A percentile compares a stretch with the other conserved stretches of the same genome.
These are phyloP conservation scores for Lachancea waltii DNA, from an alignment of 805 yeast genomes.

Conservation along the genomic window DNA sequence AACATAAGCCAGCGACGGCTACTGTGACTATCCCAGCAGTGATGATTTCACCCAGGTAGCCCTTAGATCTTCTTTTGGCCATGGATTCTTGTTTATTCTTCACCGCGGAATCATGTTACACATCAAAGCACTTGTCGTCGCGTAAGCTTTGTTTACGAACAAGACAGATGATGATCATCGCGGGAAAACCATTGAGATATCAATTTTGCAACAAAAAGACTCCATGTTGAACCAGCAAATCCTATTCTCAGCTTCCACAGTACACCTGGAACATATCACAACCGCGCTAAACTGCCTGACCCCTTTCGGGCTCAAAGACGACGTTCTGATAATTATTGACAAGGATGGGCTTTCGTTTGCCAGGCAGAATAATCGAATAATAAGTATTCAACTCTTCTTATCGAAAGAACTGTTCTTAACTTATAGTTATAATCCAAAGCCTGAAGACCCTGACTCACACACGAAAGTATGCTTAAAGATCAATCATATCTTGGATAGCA, in stretches of 20 bases:
- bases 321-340: constrained; percentile 38
- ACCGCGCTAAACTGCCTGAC: constrained; percentile 40
- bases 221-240: constrained; percentile 5
- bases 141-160: not conserved
- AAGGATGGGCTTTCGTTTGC: constrained; percentile 47
- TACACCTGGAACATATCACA: constrained; percentile 40
- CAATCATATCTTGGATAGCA: constrained; percentile 43
- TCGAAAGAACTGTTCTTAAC: constrained; percentile 30
- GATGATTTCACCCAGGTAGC: not conserved
- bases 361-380: constrained; percentile 41
- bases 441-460: constrained; percentile 17
- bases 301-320: constrained; percentile 36
- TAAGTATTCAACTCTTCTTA: constrained; percentile 31
- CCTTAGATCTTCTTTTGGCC: not conserved
- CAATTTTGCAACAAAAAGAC: too few relatives aligned
- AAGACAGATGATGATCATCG: too few relatives aligned
- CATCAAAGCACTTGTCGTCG: too few relatives aligned
- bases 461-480: constrained; percentile 40
- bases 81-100: not conserved
- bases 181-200: not conserved
- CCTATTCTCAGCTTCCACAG: constrained; percentile 41
- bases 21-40: constrained; percentile 2
- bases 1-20: not conserved
- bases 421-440: constrained; percentile 19
- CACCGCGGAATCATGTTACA: too few relatives aligned